phyloP scores from a whole-genome alignment of 495 filamentous ascomycete species.

The Aspergillus bridgeri region DNA sequence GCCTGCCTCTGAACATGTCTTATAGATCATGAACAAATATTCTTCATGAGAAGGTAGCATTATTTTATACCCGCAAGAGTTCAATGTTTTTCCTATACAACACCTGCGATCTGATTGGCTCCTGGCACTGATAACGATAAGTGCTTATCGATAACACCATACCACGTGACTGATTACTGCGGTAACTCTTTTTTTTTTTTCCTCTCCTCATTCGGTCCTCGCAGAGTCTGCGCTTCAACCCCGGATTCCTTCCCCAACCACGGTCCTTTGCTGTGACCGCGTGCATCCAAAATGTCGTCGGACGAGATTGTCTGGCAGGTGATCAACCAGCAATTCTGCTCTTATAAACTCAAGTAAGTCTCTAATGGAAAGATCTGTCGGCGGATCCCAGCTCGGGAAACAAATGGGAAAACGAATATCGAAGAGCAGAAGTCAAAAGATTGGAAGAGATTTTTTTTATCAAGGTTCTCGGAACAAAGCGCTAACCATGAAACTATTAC shows the following conservation, averaged over 20 bases:
- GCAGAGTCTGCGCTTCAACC: conserved; percentile 20
- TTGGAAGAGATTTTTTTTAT: conserved; percentile 12
- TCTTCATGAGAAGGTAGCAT: background rate
- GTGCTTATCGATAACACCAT: conserved; percentile 33
- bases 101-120: background rate
- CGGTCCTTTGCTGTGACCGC: conserved; percentile 12
- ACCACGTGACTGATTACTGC: conserved; percentile 30
- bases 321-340: conserved; percentile 94
- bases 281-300: conserved; percentile 57
- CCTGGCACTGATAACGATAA: background rate
- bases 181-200: conserved; percentile 35
- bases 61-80: background rate
- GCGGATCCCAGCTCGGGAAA: conserved; percentile 6
- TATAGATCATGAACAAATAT: background rate
- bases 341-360: conserved; percentile 89
- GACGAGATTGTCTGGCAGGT: conserved; percentile 99
- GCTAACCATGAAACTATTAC: background rate
- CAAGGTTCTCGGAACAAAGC: conserved; percentile 4
- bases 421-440: background rate
- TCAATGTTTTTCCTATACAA: background rate
- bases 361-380: background rate
- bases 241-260: conserved; percentile 20
- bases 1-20: background rate
- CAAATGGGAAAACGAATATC: background rate
- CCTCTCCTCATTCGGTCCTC: conserved; percentile 14